Evolutionary conservation across 331 rosid genomes (phyloP).

Genomic region (Prunus yedoensis): DNA sequence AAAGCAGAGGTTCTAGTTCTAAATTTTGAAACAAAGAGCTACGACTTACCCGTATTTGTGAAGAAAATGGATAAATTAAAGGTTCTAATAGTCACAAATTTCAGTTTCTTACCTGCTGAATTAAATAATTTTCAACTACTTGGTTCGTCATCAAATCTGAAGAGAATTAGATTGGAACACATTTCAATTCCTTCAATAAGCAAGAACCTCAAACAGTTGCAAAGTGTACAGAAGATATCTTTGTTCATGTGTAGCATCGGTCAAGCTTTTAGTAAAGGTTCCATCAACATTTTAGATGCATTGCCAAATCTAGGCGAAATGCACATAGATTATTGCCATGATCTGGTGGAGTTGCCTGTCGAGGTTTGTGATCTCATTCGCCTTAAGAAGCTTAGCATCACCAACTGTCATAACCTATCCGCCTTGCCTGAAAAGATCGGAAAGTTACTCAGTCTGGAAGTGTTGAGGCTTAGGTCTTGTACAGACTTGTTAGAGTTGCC

Average conservation of each 20-base stretch:
- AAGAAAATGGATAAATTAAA: slow-evolving; percentile 49
- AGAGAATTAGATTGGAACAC: slow-evolving; percentile 50
- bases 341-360: slow-evolving; percentile 24
- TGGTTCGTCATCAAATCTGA: slow-evolving; percentile 22
- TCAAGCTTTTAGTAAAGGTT: slow-evolving; percentile 11
- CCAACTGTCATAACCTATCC: slow-evolving; percentile 25
- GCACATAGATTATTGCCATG: slow-evolving; percentile 24
- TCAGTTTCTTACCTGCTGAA: slow-evolving; percentile 39
- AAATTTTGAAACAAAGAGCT: slow-evolving; percentile 42
- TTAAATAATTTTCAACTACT: slow-evolving; percentile 34
- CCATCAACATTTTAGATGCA: not conserved
- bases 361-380: slow-evolving; percentile 8
- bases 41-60: slow-evolving; percentile 50
- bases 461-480: slow-evolving; percentile 37
- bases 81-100: slow-evolving; percentile 52
- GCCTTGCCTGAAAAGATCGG: slow-evolving; percentile 34
- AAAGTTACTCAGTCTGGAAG: slow-evolving; percentile 17
- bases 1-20: slow-evolving; percentile 53
- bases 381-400: slow-evolving; percentile 20
- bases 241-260: slow-evolving; percentile 8
- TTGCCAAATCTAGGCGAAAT: slow-evolving; percentile 26
- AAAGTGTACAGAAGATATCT: slow-evolving; percentile 8
- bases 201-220: not conserved
- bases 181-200: slow-evolving; percentile 38
- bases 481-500: slow-evolving; percentile 27